Base-by-base conservation (phyloP, 2,329 filamentous ascomycete species). In the Penicillium verrucosum region DNA sequence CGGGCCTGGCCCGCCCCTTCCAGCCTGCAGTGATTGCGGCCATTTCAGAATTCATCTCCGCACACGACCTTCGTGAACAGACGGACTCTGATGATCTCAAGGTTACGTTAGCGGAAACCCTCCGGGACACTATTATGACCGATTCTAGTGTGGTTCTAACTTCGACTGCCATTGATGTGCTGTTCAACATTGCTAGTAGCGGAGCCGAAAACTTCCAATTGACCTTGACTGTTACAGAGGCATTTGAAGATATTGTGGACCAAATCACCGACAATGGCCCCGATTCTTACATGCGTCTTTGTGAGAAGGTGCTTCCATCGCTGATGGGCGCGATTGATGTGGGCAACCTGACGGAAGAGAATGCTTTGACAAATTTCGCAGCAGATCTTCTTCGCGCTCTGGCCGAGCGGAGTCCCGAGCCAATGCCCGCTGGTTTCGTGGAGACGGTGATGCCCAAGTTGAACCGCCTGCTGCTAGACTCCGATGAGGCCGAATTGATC, bases 141-240 rank as follows among this genome's bases (percentile, higher is more conserved):
- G 88, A 97, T 65, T 85, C 89, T 3, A 81, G 82, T 16, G 85
- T 94, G 51, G 87, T 89, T 23, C 82, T 96, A 23, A 85, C 87
- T 0, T 83, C 82, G 14, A 86, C 89, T 12, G 84, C 88, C 44
- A 84, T 87, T 55, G 90, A 93, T 23, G 79, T 96, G 14, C 83
- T 99, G 9, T 97, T 99, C 77, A 85, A 89, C 51, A 85, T 97
- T 58, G 93, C 92, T 23, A 94, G 91, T 72, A 87, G 92, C 69
- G 92, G 92, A 29, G 90, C 93, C 0, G 85, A 84, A 59, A 97
- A 96, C 76, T 96, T 95, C 78, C 92, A 97, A 72, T 84, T 97
- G 45, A 91, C 88, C 0, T 88, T 92, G 78, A 80, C 97, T 50
- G 89, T 97, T 25, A 89, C 85, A 36, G 94, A 99, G 74, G 87